Evolutionary conservation across 1,139 yeast species (phyloP).

Genomic region (Yamadazyma diddensiae): DNA sequence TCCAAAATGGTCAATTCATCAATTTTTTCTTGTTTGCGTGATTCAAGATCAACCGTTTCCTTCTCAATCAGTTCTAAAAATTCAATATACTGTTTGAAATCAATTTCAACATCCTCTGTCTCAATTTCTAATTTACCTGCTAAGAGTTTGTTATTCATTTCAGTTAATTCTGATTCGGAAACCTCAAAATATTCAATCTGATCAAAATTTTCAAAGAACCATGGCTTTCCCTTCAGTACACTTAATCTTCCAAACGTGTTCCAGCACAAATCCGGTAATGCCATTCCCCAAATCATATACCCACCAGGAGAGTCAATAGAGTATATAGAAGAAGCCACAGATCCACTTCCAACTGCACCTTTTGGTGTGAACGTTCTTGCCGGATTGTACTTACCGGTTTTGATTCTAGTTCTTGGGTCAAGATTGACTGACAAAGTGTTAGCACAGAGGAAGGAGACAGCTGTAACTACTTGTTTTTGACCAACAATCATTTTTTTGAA

Average conservation of each 20-base stretch:
- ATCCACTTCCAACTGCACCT: conserved; percentile 33
- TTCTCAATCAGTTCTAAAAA: conserved; percentile 22
- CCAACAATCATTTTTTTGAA: conserved; percentile 28
- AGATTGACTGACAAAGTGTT: conserved; percentile 29
- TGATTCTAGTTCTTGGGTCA: conserved; percentile 32
- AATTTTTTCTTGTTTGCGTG: conserved; percentile 19
- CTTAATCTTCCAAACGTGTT: conserved; percentile 28
- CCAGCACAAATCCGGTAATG: conserved; percentile 35
- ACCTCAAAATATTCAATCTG: conserved; percentile 37
- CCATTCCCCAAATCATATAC: conserved; percentile 38
- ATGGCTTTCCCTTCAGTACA: conserved; percentile 22
- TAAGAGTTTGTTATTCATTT: conserved; percentile 22
- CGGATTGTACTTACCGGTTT: conserved; percentile 34
- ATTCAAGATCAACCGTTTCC: conserved; percentile 18
- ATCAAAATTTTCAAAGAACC: conserved; percentile 34
- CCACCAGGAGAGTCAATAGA: conserved; percentile 41
- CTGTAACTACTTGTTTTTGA: conserved; percentile 29
- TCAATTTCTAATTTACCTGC: conserved; percentile 25
- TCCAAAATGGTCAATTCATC: conserved; percentile 21
- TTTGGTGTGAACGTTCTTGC: conserved; percentile 37
- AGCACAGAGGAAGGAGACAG: conserved; percentile 38
- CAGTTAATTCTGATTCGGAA: conserved; percentile 21
- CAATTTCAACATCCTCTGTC: conserved; percentile 24
- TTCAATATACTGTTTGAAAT: conserved; percentile 23
- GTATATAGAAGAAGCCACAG: conserved; percentile 32